Conservation (phyloP, 129 eudicot genomes). For the Helianthus tuberosus region DNA sequence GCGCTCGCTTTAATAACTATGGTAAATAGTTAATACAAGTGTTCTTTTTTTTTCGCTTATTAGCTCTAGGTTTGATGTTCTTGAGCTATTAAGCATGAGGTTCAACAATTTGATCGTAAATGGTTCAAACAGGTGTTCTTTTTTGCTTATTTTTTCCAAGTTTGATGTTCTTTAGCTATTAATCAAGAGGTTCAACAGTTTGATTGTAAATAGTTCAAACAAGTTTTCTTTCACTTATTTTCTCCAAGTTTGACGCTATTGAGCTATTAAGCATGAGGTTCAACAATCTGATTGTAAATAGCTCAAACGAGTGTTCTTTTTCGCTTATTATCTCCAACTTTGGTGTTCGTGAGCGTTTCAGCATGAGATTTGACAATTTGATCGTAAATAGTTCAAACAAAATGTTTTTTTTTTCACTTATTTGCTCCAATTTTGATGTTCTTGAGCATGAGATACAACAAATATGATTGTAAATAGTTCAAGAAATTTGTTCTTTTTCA, state of each 20-base stretch:
- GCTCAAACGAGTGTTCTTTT: not conserved
- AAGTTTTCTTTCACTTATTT: not conserved
- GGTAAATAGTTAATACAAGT: not conserved
- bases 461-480: no score
- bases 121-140: not conserved
- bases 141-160: not conserved
- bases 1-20: no score
- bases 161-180: not conserved
- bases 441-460: not conserved
- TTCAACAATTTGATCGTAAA: not conserved
- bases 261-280: not conserved
- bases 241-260: not conserved
- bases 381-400: not conserved
- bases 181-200: not conserved
- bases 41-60: not conserved
- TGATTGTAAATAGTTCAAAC: slow-evolving; percentile 1
- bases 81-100: not conserved
- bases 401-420: not conserved
- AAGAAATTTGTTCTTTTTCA: not conserved
- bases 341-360: not conserved
- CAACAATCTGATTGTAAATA: not conserved
- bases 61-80: not conserved
- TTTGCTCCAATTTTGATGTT: not conserved
- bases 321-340: not conserved
- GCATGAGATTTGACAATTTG: not conserved